Conservation (phyloP, 495 filamentous ascomycete species). For the Penicillium herquei region DNA sequence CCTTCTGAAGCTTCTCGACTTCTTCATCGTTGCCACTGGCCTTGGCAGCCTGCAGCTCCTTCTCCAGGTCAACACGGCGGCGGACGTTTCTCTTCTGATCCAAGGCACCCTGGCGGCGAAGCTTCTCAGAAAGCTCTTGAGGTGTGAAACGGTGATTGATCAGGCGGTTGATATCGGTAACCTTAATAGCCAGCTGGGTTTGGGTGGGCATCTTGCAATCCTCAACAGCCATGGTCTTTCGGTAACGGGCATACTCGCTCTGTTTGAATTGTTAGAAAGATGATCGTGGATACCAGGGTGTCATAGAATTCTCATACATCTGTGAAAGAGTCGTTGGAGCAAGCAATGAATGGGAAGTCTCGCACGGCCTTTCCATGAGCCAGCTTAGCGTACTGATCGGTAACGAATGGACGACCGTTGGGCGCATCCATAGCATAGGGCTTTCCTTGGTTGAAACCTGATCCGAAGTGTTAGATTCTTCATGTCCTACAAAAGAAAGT, state of each 20-base stretch:
- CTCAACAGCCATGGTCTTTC: slow-evolving; percentile 68
- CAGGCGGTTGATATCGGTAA: slow-evolving; percentile 76
- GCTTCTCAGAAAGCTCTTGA: slow-evolving; percentile 72
- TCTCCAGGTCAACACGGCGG: slow-evolving; percentile 61
- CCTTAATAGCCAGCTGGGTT: slow-evolving; percentile 63
- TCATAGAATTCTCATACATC: slow-evolving; percentile 51
- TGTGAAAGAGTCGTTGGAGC: slow-evolving; percentile 72
- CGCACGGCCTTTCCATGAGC: slow-evolving; percentile 74
- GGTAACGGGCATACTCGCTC: slow-evolving; percentile 82
- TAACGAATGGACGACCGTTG: slow-evolving; percentile 69
- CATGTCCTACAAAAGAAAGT: background rate
- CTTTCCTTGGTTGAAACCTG: slow-evolving; percentile 73
- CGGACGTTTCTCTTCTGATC: slow-evolving; percentile 59
- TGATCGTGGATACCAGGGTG: background rate
- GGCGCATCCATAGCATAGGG: slow-evolving; percentile 74
- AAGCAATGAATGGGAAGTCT: slow-evolving; percentile 79
- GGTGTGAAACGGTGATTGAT: slow-evolving; percentile 77
- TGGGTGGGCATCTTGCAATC: slow-evolving; percentile 68
- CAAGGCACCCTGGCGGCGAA: slow-evolving; percentile 63
- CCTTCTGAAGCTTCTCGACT: slow-evolving; percentile 58
- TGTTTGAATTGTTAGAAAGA: slow-evolving; percentile 35
- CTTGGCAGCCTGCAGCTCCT: slow-evolving; percentile 63
- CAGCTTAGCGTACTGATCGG: slow-evolving; percentile 70
- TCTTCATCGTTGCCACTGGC: slow-evolving; percentile 59
- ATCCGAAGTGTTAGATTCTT: slow-evolving; percentile 30